Conservation (phyloP, 202 grass and related monocot species). For the Setaria italica region DNA sequence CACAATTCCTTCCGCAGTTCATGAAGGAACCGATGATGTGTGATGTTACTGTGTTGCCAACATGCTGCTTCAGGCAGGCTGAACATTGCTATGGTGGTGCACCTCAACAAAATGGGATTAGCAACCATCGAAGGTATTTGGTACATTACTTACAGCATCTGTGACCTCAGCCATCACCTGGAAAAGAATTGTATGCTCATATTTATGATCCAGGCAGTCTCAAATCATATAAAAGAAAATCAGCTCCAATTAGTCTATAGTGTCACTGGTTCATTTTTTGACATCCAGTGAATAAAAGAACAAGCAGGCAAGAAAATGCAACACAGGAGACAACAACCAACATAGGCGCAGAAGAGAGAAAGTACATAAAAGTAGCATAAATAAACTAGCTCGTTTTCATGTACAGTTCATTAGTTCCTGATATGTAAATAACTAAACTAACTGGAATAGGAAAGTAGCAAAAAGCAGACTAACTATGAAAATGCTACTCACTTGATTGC, state of each 20-base stretch:
- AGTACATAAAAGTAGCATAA: background rate
- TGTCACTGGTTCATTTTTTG: background rate
- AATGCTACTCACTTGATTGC: slow-evolving; percentile 56
- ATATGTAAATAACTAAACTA: background rate
- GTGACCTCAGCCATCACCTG: slow-evolving; percentile 52
- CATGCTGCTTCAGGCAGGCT: slow-evolving; percentile 7
- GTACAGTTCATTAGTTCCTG: background rate
- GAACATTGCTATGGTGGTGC: slow-evolving; percentile 23
- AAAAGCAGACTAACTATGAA: background rate
- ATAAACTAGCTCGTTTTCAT: background rate
- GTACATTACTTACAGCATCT: slow-evolving; percentile 52
- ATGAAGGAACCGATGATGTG: slow-evolving; percentile 1
- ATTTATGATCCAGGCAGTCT: background rate
- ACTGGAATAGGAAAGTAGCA: background rate
- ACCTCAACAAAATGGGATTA: slow-evolving; percentile 22
- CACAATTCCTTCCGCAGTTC: background rate
- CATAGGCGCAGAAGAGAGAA: no score
- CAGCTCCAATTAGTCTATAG: background rate
- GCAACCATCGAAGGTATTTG: slow-evolving; percentile 43
- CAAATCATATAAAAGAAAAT: background rate
- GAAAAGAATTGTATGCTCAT: background rate
- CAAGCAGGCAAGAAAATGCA: background rate
- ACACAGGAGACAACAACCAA: background rate
- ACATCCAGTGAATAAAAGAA: background rate
- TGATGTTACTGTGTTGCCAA: slow-evolving; percentile 20